Conservation (phyloP, 176 grass and related monocot genomes). For the Bonia amplexicaulis region DNA sequence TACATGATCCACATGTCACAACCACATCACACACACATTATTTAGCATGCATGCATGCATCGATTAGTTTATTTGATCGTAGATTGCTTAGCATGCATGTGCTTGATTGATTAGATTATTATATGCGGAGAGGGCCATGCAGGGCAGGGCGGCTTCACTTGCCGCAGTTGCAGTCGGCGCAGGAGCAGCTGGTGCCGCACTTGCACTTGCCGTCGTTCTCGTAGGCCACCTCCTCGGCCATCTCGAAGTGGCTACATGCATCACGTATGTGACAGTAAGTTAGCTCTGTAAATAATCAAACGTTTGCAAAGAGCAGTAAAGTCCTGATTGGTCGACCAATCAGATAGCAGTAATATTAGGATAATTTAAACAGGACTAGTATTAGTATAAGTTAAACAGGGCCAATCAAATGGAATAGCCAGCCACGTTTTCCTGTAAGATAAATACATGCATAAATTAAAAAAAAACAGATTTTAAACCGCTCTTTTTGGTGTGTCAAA, state of each 20-base stretch:
- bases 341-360: neutral
- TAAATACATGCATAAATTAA: neutral
- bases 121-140: neutral
- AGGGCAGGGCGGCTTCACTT: neutral
- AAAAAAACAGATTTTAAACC: neutral
- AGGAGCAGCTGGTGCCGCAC: conserved; percentile 45
- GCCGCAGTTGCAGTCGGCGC: conserved; percentile 39
- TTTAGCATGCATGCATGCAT: neutral
- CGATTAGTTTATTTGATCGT: too few relatives aligned
- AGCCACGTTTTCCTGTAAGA: neutral
- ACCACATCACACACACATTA: neutral
- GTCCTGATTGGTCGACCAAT: neutral
- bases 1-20: neutral
- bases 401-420: neutral
- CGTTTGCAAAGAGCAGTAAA: neutral
- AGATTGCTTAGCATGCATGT: neutral
- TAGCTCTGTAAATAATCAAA: neutral
- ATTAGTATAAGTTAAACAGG: neutral
- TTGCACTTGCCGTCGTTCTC: conserved; percentile 48
- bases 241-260: conserved; percentile 36
- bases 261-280: neutral
- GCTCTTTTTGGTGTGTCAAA: neutral
- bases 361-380: neutral
- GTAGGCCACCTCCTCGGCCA: neutral
- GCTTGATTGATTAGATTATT: neutral